Evolutionary conservation across 768 basidiomycete genomes (phyloP).

Genomic region (Kwoniella europaea): DNA sequence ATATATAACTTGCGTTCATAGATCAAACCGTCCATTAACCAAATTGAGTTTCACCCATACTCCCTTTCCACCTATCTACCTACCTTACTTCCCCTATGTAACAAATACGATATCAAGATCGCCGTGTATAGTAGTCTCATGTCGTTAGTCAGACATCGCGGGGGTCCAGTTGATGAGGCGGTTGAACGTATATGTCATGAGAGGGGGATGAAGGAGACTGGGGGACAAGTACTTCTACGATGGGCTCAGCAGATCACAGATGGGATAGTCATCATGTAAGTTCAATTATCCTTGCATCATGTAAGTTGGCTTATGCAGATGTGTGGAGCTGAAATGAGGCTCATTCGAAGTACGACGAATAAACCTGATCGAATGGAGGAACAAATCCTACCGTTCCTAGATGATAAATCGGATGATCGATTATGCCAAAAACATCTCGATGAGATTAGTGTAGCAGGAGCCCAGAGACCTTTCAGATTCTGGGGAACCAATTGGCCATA

Average conservation of each 20-base stretch:
- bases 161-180: constrained; percentile 28
- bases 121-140: constrained; percentile 23
- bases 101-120: constrained; percentile 19
- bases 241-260: constrained; percentile 29
- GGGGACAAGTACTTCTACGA: constrained; percentile 26
- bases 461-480: constrained; percentile 19
- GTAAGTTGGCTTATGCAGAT: background rate
- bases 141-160: constrained; percentile 21
- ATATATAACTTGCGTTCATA: background rate
- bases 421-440: constrained; percentile 20
- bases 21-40: constrained; percentile 26
- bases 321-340: background rate
- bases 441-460: constrained; percentile 22
- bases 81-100: constrained; percentile 26
- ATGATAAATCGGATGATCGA: background rate
- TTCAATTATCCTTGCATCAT: background rate
- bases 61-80: constrained; percentile 18
- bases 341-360: constrained; percentile 20
- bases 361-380: constrained; percentile 23
- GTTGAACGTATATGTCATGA: constrained; percentile 14
- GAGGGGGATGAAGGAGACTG: constrained; percentile 22
- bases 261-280: constrained; percentile 32
- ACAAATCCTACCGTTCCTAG: constrained; percentile 20
- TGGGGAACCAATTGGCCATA: constrained; percentile 32
- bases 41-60: constrained; percentile 28